Percentiles rank a stretch among this genome's conserved stretches.
These are phyloP conservation scores for Cavenderia fasciculata DNA, from an alignment of 78 protist genomes.

Conservation along the genomic window DNA sequence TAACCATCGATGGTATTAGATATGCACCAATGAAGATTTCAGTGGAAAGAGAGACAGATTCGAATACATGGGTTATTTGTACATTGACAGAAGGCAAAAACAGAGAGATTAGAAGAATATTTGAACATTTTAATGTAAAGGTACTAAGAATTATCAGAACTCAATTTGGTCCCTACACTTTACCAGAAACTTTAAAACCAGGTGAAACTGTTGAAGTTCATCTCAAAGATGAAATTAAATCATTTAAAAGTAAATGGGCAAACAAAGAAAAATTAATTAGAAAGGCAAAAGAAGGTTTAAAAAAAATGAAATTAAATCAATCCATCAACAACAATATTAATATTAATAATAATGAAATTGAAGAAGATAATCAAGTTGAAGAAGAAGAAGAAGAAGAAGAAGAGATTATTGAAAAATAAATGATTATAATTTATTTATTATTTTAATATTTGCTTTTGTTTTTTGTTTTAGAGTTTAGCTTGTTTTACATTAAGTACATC, in stretches of 20 bases:
- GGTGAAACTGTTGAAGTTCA: conserved; percentile 56
- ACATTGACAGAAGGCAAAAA: conserved; percentile 61
- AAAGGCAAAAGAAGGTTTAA: no score
- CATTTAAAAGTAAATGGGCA: conserved; percentile 3
- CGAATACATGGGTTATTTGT: conserved; percentile 12
- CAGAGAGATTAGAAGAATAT: conserved; percentile 53
- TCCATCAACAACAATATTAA: no score
- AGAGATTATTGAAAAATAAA: no score
- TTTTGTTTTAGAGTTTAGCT: conserved; percentile 52
- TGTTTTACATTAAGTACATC: conserved; percentile 61
- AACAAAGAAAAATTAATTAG: conserved; percentile 12
- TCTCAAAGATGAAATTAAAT: conserved; percentile 26
- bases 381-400: no score
- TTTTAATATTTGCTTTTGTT: no score
- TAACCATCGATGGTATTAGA: conserved; percentile 21
- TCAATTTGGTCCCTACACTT: conserved; percentile 30
- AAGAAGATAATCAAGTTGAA: no score
- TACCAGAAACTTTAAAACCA: conserved; percentile 35
- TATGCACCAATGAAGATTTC: conserved; percentile 22
- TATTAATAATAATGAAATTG: no score
- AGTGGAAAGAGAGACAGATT: conserved; percentile 14
- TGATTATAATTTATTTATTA: no score
- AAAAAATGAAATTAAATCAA: no score
- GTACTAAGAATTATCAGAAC: conserved; percentile 55
- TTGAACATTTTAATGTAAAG: conserved; percentile 65